These are phyloP conservation scores for Backusella tarrabulga DNA, from an alignment of 192 early-diverging fungal species.

Conservation along the genomic window DNA sequence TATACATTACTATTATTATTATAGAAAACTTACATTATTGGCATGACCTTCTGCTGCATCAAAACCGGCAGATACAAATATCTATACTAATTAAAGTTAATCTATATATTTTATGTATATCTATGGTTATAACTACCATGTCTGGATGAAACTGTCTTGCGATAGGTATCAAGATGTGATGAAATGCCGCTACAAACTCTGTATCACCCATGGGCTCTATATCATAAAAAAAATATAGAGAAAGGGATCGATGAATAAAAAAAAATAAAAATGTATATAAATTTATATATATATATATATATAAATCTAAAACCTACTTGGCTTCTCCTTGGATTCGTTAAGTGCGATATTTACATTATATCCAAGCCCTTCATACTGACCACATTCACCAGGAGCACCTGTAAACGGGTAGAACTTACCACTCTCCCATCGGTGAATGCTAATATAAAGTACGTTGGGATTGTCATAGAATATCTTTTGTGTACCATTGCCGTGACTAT, in stretches of 20 bases:
- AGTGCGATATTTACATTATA: constrained; percentile 51
- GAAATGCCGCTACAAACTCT: constrained; percentile 72
- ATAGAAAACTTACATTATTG: constrained; percentile 41
- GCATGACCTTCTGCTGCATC: constrained; percentile 72
- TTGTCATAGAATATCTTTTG: constrained; percentile 71
- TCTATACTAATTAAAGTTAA: constrained; percentile 14
- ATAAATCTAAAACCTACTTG: constrained; percentile 38
- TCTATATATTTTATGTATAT: neutral
- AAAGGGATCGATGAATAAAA: neutral
- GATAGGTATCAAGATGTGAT: constrained; percentile 65
- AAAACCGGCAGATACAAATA: constrained; percentile 71
- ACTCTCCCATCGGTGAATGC: constrained; percentile 73
- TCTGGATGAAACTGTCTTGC: constrained; percentile 72
- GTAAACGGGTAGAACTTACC: constrained; percentile 69
- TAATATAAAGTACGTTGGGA: constrained; percentile 71
- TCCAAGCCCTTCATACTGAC: constrained; percentile 53
- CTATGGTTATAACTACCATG: constrained; percentile 45
- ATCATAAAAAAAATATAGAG: neutral
- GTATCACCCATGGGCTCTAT: constrained; percentile 63
- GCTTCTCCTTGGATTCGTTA: constrained; percentile 32
- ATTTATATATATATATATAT: neutral
- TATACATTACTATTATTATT: neutral
- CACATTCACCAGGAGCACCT: constrained; percentile 55
- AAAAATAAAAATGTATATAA: neutral
- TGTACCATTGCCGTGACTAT: constrained; percentile 69